Evolutionary conservation across 257 asterid species (phyloP).

Genomic region (Gentiana dahurica): DNA sequence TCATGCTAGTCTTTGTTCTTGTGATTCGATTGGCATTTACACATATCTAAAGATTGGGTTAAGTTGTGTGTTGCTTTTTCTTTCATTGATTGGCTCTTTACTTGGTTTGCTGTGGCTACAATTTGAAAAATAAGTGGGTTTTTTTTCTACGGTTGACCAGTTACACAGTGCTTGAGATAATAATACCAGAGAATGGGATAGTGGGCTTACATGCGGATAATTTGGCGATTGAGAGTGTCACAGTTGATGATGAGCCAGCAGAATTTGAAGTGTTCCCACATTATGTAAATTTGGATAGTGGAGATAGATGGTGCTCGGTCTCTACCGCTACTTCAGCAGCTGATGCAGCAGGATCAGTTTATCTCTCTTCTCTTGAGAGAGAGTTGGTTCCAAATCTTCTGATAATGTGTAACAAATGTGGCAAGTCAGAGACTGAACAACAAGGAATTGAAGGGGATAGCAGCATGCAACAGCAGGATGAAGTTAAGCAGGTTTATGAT

Average conservation of each 20-base stretch:
- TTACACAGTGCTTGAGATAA: slow-evolving; percentile 86
- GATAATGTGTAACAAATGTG: slow-evolving; percentile 76
- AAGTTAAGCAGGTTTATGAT: slow-evolving; percentile 37
- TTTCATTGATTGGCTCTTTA: neutral
- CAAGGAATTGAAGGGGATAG: slow-evolving; percentile 30
- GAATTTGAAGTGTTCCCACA: slow-evolving; percentile 90
- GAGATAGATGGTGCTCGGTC: slow-evolving; percentile 96
- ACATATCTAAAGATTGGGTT: too few relatives aligned
- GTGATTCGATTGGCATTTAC: too few relatives aligned
- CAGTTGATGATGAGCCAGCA: slow-evolving; percentile 91
- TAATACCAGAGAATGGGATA: slow-evolving; percentile 84
- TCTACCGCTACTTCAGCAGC: slow-evolving; percentile 93
- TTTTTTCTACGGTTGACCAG: slow-evolving; percentile 28
- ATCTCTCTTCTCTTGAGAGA: slow-evolving; percentile 74
- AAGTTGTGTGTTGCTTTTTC: too few relatives aligned
- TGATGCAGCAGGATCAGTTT: slow-evolving; percentile 95
- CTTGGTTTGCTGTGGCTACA: neutral
- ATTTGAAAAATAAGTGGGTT: slow-evolving; percentile 4
- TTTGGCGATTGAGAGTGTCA: slow-evolving; percentile 82
- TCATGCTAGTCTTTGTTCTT: too few relatives aligned
- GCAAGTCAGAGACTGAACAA: slow-evolving; percentile 33
- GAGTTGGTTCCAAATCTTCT: slow-evolving; percentile 89
- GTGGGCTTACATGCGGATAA: slow-evolving; percentile 97
- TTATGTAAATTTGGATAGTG: slow-evolving; percentile 65
- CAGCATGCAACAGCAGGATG: slow-evolving; percentile 36